Conservation (phyloP, 257 asterid genomes). For the Ocimum tenuiflorum region DNA sequence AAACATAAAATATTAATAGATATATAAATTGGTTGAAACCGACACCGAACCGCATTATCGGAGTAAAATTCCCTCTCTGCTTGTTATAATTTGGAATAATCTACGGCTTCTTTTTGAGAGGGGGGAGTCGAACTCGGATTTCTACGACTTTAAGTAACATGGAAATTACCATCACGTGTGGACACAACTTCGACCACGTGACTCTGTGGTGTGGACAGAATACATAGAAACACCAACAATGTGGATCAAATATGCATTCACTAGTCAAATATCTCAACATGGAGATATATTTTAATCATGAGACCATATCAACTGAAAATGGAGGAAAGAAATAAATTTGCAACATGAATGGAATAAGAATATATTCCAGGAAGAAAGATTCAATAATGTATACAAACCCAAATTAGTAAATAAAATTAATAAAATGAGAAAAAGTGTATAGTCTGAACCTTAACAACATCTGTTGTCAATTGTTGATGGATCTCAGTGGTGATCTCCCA, state of each 20-base stretch:
- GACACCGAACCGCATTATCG: too few species aligned
- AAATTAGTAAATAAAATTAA: background rate
- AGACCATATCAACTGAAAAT: background rate
- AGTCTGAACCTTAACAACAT: background rate
- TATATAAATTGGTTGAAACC: too few species aligned
- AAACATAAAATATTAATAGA: too few species aligned
- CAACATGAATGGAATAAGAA: background rate
- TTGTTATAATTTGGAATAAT: too few species aligned
- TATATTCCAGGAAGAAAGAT: slow-evolving; percentile 5
- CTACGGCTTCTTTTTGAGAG: too few species aligned
- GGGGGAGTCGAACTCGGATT: too few species aligned
- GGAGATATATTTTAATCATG: too few species aligned
- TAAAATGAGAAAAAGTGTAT: background rate
- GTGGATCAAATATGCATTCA: background rate
- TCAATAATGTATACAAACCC: slow-evolving; percentile 20
- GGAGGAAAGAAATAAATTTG: background rate
- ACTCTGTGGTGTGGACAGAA: too few species aligned
- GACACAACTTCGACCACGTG: too few species aligned
- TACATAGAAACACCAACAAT: background rate
- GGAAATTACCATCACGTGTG: too few species aligned
- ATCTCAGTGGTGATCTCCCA: slow-evolving; percentile 62
- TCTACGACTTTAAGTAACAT: too few species aligned
- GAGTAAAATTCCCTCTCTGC: too few species aligned
- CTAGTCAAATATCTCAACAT: background rate
- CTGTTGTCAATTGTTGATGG: slow-evolving; percentile 44